These are phyloP conservation scores for Darksidea phi DNA, from an alignment of 495 filamentous ascomycete genomes.

Conservation along the genomic window DNA sequence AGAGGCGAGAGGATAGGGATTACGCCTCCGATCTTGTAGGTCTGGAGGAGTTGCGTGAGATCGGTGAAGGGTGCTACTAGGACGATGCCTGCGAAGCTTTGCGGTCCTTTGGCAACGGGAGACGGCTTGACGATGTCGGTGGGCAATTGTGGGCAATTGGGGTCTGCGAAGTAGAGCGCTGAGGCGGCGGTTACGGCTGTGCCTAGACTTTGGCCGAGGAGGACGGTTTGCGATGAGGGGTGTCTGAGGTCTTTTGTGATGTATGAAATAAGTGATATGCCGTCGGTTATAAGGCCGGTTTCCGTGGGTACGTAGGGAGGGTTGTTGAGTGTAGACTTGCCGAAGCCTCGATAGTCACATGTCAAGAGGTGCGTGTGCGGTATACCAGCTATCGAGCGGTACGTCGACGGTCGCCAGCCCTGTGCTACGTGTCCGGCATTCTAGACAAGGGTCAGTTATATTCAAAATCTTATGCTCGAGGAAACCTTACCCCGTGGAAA, in stretches of 20 bases:
- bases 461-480: no score
- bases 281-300: constrained; percentile 77
- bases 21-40: constrained; percentile 70
- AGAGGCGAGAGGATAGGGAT: constrained; percentile 79
- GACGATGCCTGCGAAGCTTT: constrained; percentile 65
- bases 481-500: constrained; percentile 38
- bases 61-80: constrained; percentile 77
- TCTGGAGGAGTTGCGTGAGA: constrained; percentile 66
- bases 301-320: constrained; percentile 61
- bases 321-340: constrained; percentile 66
- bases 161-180: constrained; percentile 62
- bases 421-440: constrained; percentile 55
- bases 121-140: not conserved
- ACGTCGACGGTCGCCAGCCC: constrained; percentile 52
- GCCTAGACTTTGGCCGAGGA: constrained; percentile 87
- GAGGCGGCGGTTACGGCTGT: constrained; percentile 77
- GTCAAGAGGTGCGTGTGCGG: constrained; percentile 64
- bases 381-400: constrained; percentile 49
- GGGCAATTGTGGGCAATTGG: constrained; percentile 14
- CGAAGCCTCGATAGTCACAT: constrained; percentile 90
- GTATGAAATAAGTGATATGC: constrained; percentile 68
- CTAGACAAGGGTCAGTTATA: no score
- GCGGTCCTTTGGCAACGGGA: constrained; percentile 21
- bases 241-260: constrained; percentile 63
- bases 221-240: constrained; percentile 66